phyloP scores from a whole-genome alignment of 768 basidiomycete species.

The Fistulinella prunicolor region DNA sequence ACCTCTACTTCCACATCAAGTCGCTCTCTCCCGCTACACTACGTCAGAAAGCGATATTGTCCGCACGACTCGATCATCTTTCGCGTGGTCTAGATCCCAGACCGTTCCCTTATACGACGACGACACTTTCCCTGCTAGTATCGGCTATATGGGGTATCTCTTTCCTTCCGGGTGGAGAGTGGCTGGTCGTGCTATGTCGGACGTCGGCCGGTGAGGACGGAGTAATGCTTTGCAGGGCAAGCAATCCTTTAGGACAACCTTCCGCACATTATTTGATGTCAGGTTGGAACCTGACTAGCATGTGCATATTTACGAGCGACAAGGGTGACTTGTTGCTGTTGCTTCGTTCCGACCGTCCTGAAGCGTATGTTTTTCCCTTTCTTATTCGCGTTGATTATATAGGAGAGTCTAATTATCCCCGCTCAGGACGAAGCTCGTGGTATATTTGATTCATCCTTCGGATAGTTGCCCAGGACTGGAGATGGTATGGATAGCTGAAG shows the following conservation, averaged over 20 bases:
- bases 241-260: background rate
- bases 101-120: background rate
- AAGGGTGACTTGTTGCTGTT: background rate
- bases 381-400: background rate
- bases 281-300: background rate
- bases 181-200: conserved; percentile 9
- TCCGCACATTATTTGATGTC: background rate
- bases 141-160: conserved; percentile 3
- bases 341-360: conserved; percentile 1
- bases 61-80: conserved; percentile 5
- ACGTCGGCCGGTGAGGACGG: background rate
- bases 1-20: background rate
- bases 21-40: background rate
- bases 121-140: background rate
- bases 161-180: conserved; percentile 11
- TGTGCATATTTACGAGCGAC: conserved; percentile 3
- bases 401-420: background rate
- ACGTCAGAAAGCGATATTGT: conserved; percentile 4
- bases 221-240: conserved; percentile 6
- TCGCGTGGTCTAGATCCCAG: background rate
- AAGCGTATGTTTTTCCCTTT: background rate
- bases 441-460: background rate
- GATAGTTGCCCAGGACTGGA: background rate
- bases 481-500: background rate
- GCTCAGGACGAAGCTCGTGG: background rate